Conservation (phyloP, 345 rosid species). For the Luvunga scandens region DNA sequence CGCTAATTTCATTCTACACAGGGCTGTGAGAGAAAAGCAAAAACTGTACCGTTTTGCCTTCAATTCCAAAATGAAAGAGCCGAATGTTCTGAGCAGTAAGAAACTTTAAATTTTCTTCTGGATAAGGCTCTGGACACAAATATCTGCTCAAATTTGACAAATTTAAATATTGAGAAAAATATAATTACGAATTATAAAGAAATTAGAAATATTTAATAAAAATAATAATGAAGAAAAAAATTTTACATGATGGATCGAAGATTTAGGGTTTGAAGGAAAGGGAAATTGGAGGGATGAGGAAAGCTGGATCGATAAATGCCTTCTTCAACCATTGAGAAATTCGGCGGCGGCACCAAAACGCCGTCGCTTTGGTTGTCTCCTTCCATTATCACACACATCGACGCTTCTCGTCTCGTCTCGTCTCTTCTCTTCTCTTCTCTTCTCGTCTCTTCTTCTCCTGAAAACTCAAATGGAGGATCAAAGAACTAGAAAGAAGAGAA, state of each 20-base stretch:
- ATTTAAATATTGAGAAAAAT: neutral
- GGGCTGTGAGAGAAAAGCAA: neutral
- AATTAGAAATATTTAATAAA: neutral
- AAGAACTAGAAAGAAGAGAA: neutral
- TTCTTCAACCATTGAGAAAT: constrained; percentile 82
- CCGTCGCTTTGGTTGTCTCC: constrained; percentile 22
- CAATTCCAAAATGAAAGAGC: constrained; percentile 74
- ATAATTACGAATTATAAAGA: neutral
- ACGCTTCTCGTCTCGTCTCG: neutral
- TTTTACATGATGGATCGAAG: constrained; percentile 74
- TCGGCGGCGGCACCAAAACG: constrained; percentile 50
- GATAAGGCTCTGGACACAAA: constrained; percentile 82
- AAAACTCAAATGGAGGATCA: neutral
- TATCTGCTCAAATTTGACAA: constrained; percentile 41
- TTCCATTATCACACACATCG: constrained; percentile 44
- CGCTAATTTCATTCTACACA: neutral
- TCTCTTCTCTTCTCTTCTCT: too few relatives aligned
- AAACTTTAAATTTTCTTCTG: constrained; percentile 61
- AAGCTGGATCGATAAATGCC: constrained; percentile 74
- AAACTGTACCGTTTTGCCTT: constrained; percentile 71
- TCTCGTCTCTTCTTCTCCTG: neutral
- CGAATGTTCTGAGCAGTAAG: constrained; percentile 49
- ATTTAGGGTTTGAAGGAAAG: constrained; percentile 59
- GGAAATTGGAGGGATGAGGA: constrained; percentile 56
- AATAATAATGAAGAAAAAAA: neutral